phyloP scores from a whole-genome alignment of 2,329 filamentous ascomycete species.

The Venturia aucupariae region DNA sequence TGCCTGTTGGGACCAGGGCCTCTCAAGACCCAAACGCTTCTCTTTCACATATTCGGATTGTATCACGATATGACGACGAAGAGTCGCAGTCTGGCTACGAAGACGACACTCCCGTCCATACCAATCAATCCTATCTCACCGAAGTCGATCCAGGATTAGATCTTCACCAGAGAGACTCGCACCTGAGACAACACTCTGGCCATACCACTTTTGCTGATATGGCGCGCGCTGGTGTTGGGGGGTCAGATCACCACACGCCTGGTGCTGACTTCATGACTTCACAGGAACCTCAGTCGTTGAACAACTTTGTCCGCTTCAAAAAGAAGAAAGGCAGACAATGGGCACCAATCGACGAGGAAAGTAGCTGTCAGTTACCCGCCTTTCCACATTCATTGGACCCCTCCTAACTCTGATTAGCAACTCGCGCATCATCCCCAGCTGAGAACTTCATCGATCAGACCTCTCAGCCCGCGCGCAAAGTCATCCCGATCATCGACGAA shows the following conservation, averaged over 20 bases:
- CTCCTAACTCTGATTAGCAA: not conserved
- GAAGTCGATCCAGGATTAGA: conserved; percentile 16
- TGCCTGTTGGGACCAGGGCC: conserved; percentile 18
- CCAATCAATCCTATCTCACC: conserved; percentile 15
- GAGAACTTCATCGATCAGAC: not conserved
- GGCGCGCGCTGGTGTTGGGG: conserved; percentile 20
- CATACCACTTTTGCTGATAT: conserved; percentile 24
- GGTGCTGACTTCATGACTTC: conserved; percentile 16
- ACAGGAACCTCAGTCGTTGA: conserved; percentile 18
- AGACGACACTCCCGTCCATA: conserved; percentile 1
- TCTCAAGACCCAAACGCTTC: conserved; percentile 13
- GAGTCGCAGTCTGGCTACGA: conserved; percentile 9
- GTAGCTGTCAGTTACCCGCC: not conserved
- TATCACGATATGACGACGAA: conserved; percentile 17
- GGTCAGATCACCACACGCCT: conserved; percentile 16
- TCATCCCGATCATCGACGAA: not conserved
- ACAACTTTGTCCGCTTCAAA: conserved; percentile 17
- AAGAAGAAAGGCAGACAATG: conserved; percentile 8
- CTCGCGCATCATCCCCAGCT: not conserved
- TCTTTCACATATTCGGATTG: conserved; percentile 22
- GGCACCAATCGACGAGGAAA: conserved; percentile 9
- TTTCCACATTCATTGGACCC: not conserved
- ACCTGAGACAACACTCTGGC: conserved; percentile 8
- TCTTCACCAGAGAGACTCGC: conserved; percentile 13
- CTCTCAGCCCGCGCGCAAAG: not conserved